A percentile compares a stretch with the other conserved stretches of the same genome.
These are phyloP conservation scores for Phaeosphaeriaceae sp. DNA, from an alignment of 2,329 filamentous ascomycete species.

Conservation along the genomic window DNA sequence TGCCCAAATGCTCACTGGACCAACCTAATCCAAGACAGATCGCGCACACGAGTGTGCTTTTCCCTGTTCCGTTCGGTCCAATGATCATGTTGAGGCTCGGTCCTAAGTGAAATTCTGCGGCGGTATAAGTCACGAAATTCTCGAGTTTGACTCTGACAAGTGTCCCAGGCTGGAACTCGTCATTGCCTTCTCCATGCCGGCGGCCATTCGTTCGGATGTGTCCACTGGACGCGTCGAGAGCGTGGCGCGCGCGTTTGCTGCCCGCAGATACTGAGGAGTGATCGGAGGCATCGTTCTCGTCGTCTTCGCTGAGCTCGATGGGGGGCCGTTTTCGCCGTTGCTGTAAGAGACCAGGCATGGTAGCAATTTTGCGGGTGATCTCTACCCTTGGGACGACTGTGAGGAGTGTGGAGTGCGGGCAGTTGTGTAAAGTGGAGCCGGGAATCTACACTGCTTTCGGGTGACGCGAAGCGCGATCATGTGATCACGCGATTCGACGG, in stretches of 20 bases:
- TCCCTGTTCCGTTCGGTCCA: constrained; percentile 97
- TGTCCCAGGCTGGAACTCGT: constrained; percentile 69
- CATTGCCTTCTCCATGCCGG: constrained; percentile 11
- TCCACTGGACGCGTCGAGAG: constrained; percentile 37
- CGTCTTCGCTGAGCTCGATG: constrained; percentile 25
- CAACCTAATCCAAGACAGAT: constrained; percentile 93
- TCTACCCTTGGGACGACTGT: too few relatives aligned
- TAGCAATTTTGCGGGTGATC: neutral
- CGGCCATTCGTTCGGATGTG: constrained; percentile 10
- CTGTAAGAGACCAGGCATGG: constrained; percentile 37
- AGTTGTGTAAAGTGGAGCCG: neutral
- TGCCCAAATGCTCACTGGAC: constrained; percentile 74
- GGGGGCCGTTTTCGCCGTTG: constrained; percentile 32
- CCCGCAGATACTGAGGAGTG: constrained; percentile 25
- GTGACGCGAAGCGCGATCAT: constrained; percentile 10
- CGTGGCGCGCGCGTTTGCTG: constrained; percentile 43
- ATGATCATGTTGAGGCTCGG: constrained; percentile 98
- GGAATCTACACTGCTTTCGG: too few relatives aligned
- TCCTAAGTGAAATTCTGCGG: constrained; percentile 88
- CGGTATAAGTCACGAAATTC: constrained; percentile 95
- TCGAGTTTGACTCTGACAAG: constrained; percentile 85
- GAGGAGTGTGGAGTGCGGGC: neutral
- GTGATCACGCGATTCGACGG: constrained; percentile 26
- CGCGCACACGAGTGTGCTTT: constrained; percentile 95
- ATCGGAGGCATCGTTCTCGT: constrained; percentile 22